Conservation (phyloP, 2,329 filamentous ascomycete species). For the Sodiomyces alkalinus region DNA sequence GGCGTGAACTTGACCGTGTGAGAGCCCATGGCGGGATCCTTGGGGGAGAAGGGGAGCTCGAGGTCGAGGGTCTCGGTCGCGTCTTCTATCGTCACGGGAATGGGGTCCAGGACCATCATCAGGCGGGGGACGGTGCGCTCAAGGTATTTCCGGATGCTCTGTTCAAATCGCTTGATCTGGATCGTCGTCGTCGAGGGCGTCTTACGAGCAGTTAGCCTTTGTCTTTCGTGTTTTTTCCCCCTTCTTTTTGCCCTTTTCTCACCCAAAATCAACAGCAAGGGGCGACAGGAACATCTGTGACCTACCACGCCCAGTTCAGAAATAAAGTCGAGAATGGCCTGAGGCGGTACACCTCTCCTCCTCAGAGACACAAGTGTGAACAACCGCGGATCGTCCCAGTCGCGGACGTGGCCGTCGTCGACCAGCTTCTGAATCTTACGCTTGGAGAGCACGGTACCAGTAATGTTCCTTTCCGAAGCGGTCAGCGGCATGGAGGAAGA, state of each 20-base stretch:
- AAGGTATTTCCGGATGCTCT: conserved; percentile 71
- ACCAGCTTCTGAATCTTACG: conserved; percentile 71
- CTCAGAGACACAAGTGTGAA: conserved; percentile 78
- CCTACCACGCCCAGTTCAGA: conserved; percentile 83
- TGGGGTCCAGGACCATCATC: conserved; percentile 77
- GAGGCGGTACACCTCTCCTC: conserved; percentile 73
- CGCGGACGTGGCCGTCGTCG: conserved; percentile 59
- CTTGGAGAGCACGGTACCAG: conserved; percentile 78
- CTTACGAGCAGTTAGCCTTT: too few species aligned
- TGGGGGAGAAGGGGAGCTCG: conserved; percentile 68
- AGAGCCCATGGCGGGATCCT: conserved; percentile 53
- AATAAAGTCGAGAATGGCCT: conserved; percentile 77
- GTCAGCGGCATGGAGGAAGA: too few species aligned
- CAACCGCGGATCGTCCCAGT: conserved; percentile 82
- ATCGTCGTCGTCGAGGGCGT: conserved; percentile 71
- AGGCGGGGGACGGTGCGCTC: conserved; percentile 78
- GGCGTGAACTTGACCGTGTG: conserved; percentile 52
- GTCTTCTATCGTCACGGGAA: conserved; percentile 71
- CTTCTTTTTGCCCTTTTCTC: too few species aligned
- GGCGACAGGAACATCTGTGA: too few species aligned
- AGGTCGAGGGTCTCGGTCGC: conserved; percentile 47
- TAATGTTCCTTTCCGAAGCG: too few species aligned
- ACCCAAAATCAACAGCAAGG: too few species aligned
- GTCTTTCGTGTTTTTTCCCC: too few species aligned
- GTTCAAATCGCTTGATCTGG: conserved; percentile 69